These are phyloP conservation scores for Fomitopsis palustris DNA, from an alignment of 1,284 basidiomycete genomes.

Conservation along the genomic window DNA sequence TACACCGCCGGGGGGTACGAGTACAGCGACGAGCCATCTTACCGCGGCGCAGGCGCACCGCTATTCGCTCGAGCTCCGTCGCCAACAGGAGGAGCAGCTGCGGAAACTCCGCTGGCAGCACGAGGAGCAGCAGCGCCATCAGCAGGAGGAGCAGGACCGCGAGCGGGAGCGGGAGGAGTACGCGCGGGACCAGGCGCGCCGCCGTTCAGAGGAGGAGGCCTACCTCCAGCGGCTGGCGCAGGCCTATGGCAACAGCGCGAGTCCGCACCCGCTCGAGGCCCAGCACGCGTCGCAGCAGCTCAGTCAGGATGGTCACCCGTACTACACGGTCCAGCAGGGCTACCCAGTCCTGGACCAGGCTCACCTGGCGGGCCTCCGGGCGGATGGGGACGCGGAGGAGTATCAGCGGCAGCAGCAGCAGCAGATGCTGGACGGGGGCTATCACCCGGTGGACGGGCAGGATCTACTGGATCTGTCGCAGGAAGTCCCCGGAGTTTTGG, in stretches of 20 bases:
- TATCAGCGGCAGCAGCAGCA: slow-evolving; percentile 3
- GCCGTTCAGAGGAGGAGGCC: slow-evolving; percentile 15
- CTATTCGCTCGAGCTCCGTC: slow-evolving; percentile 41
- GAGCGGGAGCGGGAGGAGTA: slow-evolving; percentile 23
- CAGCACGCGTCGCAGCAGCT: slow-evolving; percentile 12
- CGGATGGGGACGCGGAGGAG: slow-evolving; percentile 8
- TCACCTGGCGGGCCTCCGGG: neutral
- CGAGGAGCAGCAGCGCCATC: slow-evolving; percentile 39
- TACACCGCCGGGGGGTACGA: neutral
- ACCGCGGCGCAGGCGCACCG: slow-evolving; percentile 21
- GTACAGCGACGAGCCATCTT: neutral
- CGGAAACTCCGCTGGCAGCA: slow-evolving; percentile 34
- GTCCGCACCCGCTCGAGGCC: slow-evolving; percentile 7
- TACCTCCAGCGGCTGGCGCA: slow-evolving; percentile 16
- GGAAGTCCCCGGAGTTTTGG: slow-evolving; percentile 17
- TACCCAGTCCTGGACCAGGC: slow-evolving; percentile 5
- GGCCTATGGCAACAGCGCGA: slow-evolving; percentile 13
- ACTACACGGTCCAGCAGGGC: slow-evolving; percentile 4
- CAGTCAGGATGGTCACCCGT: slow-evolving; percentile 8
- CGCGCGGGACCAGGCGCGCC: slow-evolving; percentile 6
- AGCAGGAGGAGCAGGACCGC: slow-evolving; percentile 36
- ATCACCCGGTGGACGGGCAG: slow-evolving; percentile 18
- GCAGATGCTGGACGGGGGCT: slow-evolving; percentile 17
- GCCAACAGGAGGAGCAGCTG: slow-evolving; percentile 41
- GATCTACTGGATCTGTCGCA: slow-evolving; percentile 21